phyloP scores from a whole-genome alignment of 2,329 filamentous ascomycete species.

The Hypoxylon sp. region DNA sequence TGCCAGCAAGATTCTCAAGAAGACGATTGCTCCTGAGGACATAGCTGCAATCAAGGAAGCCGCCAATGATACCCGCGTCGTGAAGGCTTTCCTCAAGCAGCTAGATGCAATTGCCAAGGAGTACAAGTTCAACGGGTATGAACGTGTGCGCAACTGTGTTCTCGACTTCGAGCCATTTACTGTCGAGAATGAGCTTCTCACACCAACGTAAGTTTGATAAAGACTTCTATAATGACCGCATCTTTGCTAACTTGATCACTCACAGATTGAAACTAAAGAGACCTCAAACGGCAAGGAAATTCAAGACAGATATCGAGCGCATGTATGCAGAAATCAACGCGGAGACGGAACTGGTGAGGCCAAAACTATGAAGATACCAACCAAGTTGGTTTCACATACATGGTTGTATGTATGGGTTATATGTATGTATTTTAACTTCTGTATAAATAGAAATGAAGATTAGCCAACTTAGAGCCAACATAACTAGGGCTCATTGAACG shows the following conservation, averaged over 20 bases:
- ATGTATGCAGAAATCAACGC: slow-evolving; percentile 65
- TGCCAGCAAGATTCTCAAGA: slow-evolving; percentile 78
- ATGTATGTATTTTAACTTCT: slow-evolving; percentile 9
- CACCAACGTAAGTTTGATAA: slow-evolving; percentile 75
- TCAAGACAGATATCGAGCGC: slow-evolving; percentile 60
- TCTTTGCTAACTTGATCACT: slow-evolving; percentile 32
- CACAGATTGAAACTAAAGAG: slow-evolving; percentile 68
- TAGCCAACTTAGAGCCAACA: slow-evolving; percentile 3
- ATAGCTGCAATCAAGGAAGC: slow-evolving; percentile 72
- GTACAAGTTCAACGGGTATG: slow-evolving; percentile 91
- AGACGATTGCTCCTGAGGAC: slow-evolving; percentile 71
- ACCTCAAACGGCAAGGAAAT: slow-evolving; percentile 63
- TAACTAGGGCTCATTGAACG: too few species aligned
- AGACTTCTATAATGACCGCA: not conserved
- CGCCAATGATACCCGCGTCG: slow-evolving; percentile 73
- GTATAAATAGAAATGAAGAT: slow-evolving; percentile 3
- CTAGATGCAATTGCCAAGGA: slow-evolving; percentile 80
- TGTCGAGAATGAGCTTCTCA: slow-evolving; percentile 89
- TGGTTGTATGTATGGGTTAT: not conserved
- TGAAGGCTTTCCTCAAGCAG: slow-evolving; percentile 78
- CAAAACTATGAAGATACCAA: slow-evolving; percentile 54
- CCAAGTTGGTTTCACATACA: too few species aligned
- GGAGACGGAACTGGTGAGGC: slow-evolving; percentile 48
- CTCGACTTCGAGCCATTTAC: slow-evolving; percentile 89
- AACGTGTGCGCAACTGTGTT: slow-evolving; percentile 77